Base-by-base conservation (phyloP, 805 yeast species). In the Lachancea quebecensis region DNA sequence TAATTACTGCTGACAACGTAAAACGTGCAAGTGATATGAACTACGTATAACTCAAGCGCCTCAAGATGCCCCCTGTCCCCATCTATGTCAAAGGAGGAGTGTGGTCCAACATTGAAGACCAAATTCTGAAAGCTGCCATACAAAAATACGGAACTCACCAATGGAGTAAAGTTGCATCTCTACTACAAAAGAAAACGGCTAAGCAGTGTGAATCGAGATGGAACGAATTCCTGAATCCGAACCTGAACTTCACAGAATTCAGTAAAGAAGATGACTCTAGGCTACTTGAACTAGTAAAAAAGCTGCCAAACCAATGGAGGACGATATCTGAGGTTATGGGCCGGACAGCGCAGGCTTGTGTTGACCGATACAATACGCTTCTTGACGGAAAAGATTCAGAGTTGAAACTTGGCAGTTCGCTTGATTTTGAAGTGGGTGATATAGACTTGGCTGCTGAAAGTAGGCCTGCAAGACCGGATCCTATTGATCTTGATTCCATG, bases 291-390 rank as follows among this genome's bases (percentile, higher is more conserved):
- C 56, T 88, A 48, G 89, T 85, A 0, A 75, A 78, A 53, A 63
- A 80, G 30, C 67, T 90, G 53, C 97, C 98, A 1, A 88, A 90
- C 50, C 97, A 90, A 65, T 91, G 99, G 99, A 75, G 95, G 38
- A 79, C 93, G 1, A 85, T 93, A n/a, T 84, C 95, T 1, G 78
- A 85, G 6, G 62, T 81, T 9, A 69, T 90, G 62, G 89, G 90
- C 0, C 70, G 97, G 48, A 86, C 97, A 0, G 91, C 96, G 0
- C 81, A 86, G 11, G 85, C 84, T 48, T 87, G 95, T 64, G 78
- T 87, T 9, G 95, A 88, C 52, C 68, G 97, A 45, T 91, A 88
- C 59, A 95, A 86, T 58, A 73, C 70, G 51, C 68, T 89, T 16
- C 60, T 89, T 14, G 82, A 78, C 41, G 71, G 71, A 3, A 70